A percentile compares a stretch with the other conserved stretches of the same genome.
phyloP scores from a whole-genome alignment of 441 rosid species.

The Pelargonium exstipulatum region DNA sequence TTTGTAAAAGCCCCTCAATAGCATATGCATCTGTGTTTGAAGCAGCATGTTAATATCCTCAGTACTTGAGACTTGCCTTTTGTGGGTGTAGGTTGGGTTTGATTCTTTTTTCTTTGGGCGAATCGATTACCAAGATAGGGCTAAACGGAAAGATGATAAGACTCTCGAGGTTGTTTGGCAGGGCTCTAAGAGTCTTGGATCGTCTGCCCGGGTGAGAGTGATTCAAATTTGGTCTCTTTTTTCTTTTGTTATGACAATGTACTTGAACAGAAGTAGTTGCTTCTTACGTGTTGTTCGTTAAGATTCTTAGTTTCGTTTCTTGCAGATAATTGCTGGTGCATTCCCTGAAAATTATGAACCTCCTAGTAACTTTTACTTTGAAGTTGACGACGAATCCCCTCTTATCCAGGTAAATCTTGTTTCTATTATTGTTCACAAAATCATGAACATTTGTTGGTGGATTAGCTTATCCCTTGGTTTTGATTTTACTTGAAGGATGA shows the following conservation, averaged over 20 bases:
- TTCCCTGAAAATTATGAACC: conserved; percentile 94
- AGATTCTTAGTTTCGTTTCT: not conserved
- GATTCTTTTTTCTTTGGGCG: conserved; percentile 92
- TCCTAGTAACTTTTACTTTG: conserved; percentile 96
- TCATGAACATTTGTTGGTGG: not conserved
- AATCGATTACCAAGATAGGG: conserved; percentile 95
- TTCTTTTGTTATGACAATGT: not conserved
- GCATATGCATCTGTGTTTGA: not conserved
- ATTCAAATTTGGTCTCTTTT: not conserved
- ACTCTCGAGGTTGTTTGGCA: conserved; percentile 97
- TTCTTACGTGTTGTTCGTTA: not conserved
- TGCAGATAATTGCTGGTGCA: conserved; percentile 95
- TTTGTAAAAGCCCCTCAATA: conserved; percentile 1
- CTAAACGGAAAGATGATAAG: conserved; percentile 72
- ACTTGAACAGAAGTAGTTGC: not conserved
- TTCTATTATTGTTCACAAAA: not conserved
- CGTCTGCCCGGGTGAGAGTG: conserved; percentile 66
- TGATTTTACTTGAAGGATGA: conserved; percentile 58
- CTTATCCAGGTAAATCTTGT: conserved; percentile 63
- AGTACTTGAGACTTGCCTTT: conserved; percentile 17
- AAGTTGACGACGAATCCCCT: conserved; percentile 74
- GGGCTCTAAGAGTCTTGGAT: conserved; percentile 87
- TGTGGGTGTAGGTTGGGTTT: conserved; percentile 68
- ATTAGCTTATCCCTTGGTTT: conserved; percentile 14
- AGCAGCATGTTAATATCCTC: not conserved